Base-by-base conservation (phyloP, 306 rosid species). In the Arachis stenosperma region DNA sequence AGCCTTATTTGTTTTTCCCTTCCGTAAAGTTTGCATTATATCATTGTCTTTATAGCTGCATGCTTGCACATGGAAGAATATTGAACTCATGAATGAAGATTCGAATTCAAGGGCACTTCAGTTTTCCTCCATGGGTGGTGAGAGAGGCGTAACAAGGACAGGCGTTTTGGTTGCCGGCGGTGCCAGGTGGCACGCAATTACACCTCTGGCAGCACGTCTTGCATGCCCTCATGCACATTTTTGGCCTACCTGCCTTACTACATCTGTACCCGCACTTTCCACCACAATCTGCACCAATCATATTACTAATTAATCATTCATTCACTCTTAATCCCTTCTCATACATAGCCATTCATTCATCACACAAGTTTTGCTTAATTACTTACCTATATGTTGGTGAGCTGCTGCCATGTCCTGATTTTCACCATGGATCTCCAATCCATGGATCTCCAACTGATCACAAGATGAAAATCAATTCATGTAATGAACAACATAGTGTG, bases 131-230 rank as follows among this genome's bases (percentile, higher is more conserved):
- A 14, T 66, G 77, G 0, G 88, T 81, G 17, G 64, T 81, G 61
- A 81, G 29, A 1, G 36, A 2, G 17, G 84, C 81, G 72, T 84
- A 84, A 64, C 88, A 84, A 62, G 85, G 84, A 15, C 88, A 81
- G 5, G 29, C 15, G n/a, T 78, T 11, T 8, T 1, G 0, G 65
- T 78, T 81, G 1, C 81, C 85, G 36, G 43, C 12, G 0, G 88
- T 78, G 69, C 84, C 88, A 0, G 81, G 81, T 66, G 85, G 85
- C 17, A 84, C 85, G 40, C 88, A 81, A 10, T 81, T 62, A 59
- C 88, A 84, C 70, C 33, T 71, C 5, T 63, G 0, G 30, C 88
- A 84, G 69, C 88, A 84, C 40, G n/a, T 13, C 22, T 41, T 75
- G 71, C 85, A 81, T 37, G 85, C 79, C 69, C 84, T 84, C 15